Base-by-base conservation (phyloP, 140 eudicot species). In the Anethum foeniculum region DNA sequence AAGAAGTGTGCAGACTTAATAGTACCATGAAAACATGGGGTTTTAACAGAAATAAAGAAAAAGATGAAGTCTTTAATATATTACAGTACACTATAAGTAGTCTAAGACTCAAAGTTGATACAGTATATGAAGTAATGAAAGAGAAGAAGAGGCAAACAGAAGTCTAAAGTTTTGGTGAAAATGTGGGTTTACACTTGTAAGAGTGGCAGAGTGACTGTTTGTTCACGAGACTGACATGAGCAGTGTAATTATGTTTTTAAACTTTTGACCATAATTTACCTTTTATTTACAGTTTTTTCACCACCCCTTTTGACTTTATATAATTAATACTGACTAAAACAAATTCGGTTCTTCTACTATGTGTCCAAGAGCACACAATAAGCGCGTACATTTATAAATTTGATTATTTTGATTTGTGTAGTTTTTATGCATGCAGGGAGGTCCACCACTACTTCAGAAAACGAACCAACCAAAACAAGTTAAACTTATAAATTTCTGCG, bases 81-180 rank as follows among this genome's bases (percentile, higher is more conserved):
- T 85, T 54, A 25, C 54, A 81, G 80, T 41, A 52, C 75, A 62
- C 36, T 52, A 18, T 2, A 41, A 41, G 19, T 73, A 43, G 79
- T 0, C 30, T 18, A 58, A 81, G 68, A 75, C 43, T 39, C 43
- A 2, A 39, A 39, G 43, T 39, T 39, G 43, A 39, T 39, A 34
- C 38, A 39, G 43, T 39, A 71, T 52, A 44, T 60, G 76, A 77
- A 82, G 43, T 81, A 62, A 83, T 79, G 21, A 60, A 14, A 72
- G n/a, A 44, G 72, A 36, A 25, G 34, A 34, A 36, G 46, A 30
- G 75, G 75, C 34, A 54, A 41, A 6, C 4, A 78, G 15, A 25
- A 43, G 82, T 81, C 83, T 81, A 80, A 56, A 71, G 85, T 79
- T 81, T 80, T 67, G 84, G 88, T 69, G 60, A 80, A 76, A 86